Evolutionary conservation across 2,329 filamentous ascomycete genomes (phyloP), one percentile per base, ranked within the genome.

Genomic region (Ceratocystis colombiana): DNA sequence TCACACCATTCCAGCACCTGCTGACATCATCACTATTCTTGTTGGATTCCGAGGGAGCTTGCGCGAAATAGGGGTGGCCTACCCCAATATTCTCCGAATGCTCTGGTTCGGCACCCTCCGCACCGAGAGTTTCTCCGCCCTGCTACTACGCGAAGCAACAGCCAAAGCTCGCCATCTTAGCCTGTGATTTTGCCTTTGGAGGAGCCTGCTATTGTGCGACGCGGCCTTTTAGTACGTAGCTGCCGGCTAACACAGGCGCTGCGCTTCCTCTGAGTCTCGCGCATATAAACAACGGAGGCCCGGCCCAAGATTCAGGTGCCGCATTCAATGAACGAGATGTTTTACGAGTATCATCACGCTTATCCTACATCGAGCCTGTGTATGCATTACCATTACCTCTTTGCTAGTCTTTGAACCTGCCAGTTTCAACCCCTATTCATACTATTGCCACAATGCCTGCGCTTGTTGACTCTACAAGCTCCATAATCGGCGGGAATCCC

Each of bases 401-500:
- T 15, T 41, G 37, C 3, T 15, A 41, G 10, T 41, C 10, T 41
- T 41, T 41, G 12, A 41, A 41, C 37, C 8, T 25, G 17, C 22
- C 25, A 28, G 3, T 12, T 12, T 25, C 20, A 25, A 20, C 20
- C 17, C 17, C 45, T 20, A 20, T 17, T 53, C 5, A n/a, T 17
- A 30, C 45, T 25, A 10, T 41, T 22, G 15, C 28, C 62, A 68
- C 28, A n/a, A 68, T 68, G 66, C 66, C 66, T 22, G 41, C 41
- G 30, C 33, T 66, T 57, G n/a, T 53, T 37, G 22, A 57, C 30
- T 8, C 48, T 33, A 10, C 46, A 37, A 63, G 48, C 41, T 15
- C 41, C 25, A 67, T 67, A 10, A 5, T 67, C 17, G 66, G 66
- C 5, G 66, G 66, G n/a, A 65, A 68, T n/a, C 59, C 64, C 37